Base-by-base conservation (phyloP, 768 basidiomycete species). In the Cystoderma amianthinum region DNA sequence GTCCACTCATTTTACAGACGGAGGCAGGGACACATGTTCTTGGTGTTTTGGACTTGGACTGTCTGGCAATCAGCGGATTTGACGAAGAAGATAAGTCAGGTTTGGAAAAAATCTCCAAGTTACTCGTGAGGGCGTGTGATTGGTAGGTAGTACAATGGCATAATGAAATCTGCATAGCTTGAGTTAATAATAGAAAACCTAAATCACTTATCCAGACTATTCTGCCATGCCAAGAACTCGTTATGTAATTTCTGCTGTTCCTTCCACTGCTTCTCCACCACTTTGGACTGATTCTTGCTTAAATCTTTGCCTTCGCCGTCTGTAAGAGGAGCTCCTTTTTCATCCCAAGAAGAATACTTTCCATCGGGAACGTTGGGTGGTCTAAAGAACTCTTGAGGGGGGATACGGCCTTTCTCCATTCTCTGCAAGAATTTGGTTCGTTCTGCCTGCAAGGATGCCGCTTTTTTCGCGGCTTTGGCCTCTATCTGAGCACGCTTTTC, bases 21-120 rank as follows among this genome's bases (percentile, higher is more conserved):
- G 60, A 59, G 28, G 60, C 50, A n/a, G 53, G 56, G 19, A 50
- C 55, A 21, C 46, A 58, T 28, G 59, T 65, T 12, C 43, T 77
- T 36, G 80, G 80, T n/a, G 79, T 84, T 15, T 62, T 96, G 32
- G 93, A 97, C 63, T 65, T 97, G 33, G 94, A 96, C 56, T 93
- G 88, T 50, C 76, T 92, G 17, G 76, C 69, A 2, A 46, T 77
- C 12, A 63, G 55, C 4, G 90, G 80, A 2, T 97, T 95, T 53
- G 72, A 81, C 46, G 76, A 80, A 16, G 82, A 85, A 38, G 94
- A 97, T 59, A 65, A 68, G 54, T 58, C 56, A n/a, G 93, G 92
- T 12, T 58, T 96, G 45, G 82, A 88, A 63, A 72, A 63, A 50
- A 85, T 95, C 39, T 77, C 78, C 17, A 59, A 69, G 46, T 60